These are phyloP conservation scores for Heliamphora pulchella DNA, from an alignment of 179 eudicot species.

Conservation along the genomic window DNA sequence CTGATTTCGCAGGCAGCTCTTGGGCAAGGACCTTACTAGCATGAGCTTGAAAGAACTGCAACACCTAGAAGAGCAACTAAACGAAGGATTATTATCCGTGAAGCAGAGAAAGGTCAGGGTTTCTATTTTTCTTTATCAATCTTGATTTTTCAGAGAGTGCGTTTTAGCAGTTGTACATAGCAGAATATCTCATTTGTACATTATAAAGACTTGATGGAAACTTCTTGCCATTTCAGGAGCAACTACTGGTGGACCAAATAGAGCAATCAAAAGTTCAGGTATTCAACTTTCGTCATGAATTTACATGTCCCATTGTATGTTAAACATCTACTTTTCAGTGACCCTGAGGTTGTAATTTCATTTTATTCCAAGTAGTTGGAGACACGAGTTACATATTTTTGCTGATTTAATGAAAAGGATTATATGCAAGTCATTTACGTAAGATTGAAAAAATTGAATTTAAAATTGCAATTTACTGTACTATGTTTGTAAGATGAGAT, in stretches of 20 bases:
- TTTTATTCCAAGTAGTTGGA: not conserved
- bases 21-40: slow-evolving; percentile 59
- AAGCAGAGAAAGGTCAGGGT: slow-evolving; percentile 53
- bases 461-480: not conserved
- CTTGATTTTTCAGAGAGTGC: not conserved
- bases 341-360: not conserved
- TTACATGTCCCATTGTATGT: not conserved
- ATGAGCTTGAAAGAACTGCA: slow-evolving; percentile 46
- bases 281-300: slow-evolving; percentile 13
- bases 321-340: not conserved
- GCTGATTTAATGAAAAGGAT: not conserved
- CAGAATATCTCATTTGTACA: not conserved
- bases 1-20: slow-evolving; percentile 36
- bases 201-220: not conserved
- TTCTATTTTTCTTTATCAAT: not conserved
- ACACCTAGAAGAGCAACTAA: slow-evolving; percentile 54
- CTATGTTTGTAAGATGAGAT: not conserved
- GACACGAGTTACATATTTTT: not conserved
- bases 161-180: not conserved
- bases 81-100: slow-evolving; percentile 41
- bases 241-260: slow-evolving; percentile 47
- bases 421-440: not conserved
- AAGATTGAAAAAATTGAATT: not conserved
- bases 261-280: slow-evolving; percentile 48
- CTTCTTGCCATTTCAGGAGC: slow-evolving; percentile 38